phyloP scores from a whole-genome alignment of 129 eudicot genomes.

The Flaveria ramosissima region DNA sequence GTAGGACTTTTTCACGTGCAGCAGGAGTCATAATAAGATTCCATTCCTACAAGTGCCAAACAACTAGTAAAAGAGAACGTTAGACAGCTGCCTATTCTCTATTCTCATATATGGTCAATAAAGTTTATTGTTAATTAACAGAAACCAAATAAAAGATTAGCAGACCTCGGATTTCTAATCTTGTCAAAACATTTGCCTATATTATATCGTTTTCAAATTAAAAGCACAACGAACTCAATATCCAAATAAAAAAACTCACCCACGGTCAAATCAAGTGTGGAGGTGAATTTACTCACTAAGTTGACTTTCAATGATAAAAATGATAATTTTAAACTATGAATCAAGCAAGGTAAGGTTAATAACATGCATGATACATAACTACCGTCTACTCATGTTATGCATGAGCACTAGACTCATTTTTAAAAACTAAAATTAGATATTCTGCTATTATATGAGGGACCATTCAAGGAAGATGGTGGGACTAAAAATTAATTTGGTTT shows the following conservation, averaged over 20 bases:
- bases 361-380: constrained; percentile 20
- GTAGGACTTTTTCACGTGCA: constrained; percentile 65
- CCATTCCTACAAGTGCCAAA: constrained; percentile 62
- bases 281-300: not conserved
- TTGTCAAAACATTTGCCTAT: constrained; percentile 75
- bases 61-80: constrained; percentile 1
- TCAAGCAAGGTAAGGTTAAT: constrained; percentile 1
- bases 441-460: not conserved
- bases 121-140: not conserved
- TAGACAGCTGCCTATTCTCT: not conserved
- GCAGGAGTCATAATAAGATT: constrained; percentile 64
- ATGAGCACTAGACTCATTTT: not conserved
- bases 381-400: constrained; percentile 16
- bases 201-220: constrained; percentile 25
- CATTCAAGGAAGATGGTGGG: constrained; percentile 11
- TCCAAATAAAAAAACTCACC: not conserved
- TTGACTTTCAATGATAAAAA: not conserved
- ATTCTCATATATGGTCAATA: not conserved
- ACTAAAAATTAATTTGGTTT: constrained; percentile 1
- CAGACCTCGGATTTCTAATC: constrained; percentile 59
- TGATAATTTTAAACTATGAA: not conserved
- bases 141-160: constrained; percentile 8
- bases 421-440: not conserved
- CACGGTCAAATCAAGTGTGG: constrained; percentile 10
- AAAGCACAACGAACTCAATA: constrained; percentile 1